Base-by-base conservation (phyloP, 2,329 filamentous ascomycete genomes). In the Cladorrhinum sp. region DNA sequence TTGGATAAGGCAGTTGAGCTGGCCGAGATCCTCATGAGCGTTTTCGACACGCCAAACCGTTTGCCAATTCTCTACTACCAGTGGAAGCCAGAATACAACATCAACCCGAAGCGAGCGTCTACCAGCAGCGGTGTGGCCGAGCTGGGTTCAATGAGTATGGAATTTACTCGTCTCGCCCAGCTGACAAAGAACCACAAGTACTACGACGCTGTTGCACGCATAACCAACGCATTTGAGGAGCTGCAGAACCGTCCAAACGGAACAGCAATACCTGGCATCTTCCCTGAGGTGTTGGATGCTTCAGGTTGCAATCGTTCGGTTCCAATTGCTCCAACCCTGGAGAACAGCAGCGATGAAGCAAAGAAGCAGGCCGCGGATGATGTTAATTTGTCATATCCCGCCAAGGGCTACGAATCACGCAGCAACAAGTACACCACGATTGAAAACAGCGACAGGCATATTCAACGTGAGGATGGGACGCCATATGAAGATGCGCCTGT, bases 1-100 rank as follows among this genome's bases (percentile, higher is more conserved):
- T 79, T 96, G 29, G 84, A 87, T 57, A 95, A 96, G 75, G 90
- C 92, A 1, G 80, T 88, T 36, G 88, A 93, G 74, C 82, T 95
- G 24, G 92, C 86, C 41, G 89, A 93, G 68, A 82, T 96, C 62
- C 77, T 96, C 29, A 92, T 93, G 78, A 86, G 88, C 57, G 84
- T 89, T 3, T 96, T 96, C 69, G 92, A 96, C 74, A 97, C 93
- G 0, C 93, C 93, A 0, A 97, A 98, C 73, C 86, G 92, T 67
- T 96, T 98, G 91, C 93, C 93, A 2, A 76, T 91, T 5, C 82
- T 92, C 4, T 92, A 88, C 74, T 96, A 93, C 75, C 78, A 82
- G 64, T 96, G 90, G 91, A 83, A 85, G 67, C 90, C 88, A 65
- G 76, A 81, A 16, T 85, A 79, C 67, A 82, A 84, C 9, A 84